Percentiles rank a stretch among this genome's conserved stretches.
phyloP scores from a whole-genome alignment of 2,329 filamentous ascomycete species.

The Xylariales sp. region DNA sequence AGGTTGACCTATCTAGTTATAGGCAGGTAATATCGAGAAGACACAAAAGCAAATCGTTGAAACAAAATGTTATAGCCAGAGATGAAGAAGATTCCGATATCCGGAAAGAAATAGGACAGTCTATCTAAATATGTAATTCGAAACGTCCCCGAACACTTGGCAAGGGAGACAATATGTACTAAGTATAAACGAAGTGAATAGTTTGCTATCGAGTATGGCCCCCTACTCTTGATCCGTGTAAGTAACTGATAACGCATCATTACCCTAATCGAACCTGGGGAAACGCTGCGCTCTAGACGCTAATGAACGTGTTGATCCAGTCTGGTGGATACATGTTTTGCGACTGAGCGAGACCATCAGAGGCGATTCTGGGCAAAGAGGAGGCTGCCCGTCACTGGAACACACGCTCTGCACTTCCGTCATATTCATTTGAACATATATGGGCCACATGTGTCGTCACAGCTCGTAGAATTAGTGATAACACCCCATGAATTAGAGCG shows the following conservation, averaged over 20 bases:
- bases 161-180: conserved; percentile 1
- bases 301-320: conserved; percentile 11
- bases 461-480: background rate
- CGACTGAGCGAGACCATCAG: background rate
- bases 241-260: background rate
- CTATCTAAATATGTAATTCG: background rate
- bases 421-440: no score
- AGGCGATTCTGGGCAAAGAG: conserved; percentile 13
- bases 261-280: background rate
- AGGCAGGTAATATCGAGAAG: background rate
- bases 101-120: background rate
- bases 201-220: background rate
- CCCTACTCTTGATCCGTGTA: background rate
- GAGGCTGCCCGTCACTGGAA: background rate
- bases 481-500: background rate
- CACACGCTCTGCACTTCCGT: background rate
- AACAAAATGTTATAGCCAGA: background rate
- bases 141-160: background rate
- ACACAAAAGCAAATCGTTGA: background rate
- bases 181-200: conserved; percentile 2
- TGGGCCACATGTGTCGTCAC: background rate
- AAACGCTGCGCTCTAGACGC: conserved; percentile 1
- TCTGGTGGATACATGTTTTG: background rate
- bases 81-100: background rate
- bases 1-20: background rate